phyloP scores from a whole-genome alignment of 208 protist genomes.

The Spongospora subterranea region DNA sequence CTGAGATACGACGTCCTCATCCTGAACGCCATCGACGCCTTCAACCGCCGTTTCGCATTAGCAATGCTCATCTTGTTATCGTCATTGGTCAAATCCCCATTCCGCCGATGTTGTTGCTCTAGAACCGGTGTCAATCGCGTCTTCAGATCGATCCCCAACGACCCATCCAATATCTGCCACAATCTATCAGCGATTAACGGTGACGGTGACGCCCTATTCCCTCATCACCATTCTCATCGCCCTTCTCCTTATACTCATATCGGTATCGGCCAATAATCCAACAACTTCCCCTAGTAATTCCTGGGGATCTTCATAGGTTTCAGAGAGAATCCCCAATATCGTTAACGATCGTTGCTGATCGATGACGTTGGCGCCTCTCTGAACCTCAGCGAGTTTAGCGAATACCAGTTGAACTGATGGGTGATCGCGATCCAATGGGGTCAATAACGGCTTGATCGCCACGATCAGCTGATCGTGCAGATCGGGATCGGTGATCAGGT shows the following conservation, averaged over 20 bases:
- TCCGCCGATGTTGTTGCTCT: not conserved
- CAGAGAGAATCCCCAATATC: not conserved
- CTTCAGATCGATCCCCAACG: not conserved
- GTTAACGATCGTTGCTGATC: slow-evolving; percentile 26
- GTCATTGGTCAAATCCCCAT: not conserved
- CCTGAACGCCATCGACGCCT: not conserved
- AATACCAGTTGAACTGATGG: not conserved
- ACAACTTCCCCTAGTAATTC: not conserved
- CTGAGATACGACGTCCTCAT: not conserved
- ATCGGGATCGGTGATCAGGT: not conserved
- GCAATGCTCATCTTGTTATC: not conserved
- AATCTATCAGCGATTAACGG: not conserved
- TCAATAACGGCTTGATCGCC: not conserved
- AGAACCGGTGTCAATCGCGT: not conserved
- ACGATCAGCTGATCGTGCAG: not conserved
- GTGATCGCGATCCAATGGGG: not conserved
- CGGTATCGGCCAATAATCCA: slow-evolving; percentile 20
- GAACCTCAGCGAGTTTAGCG: not conserved
- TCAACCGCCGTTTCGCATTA: not conserved
- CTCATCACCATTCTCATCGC: not conserved
- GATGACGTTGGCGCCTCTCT: not conserved
- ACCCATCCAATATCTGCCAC: not conserved
- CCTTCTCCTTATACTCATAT: not conserved
- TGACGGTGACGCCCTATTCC: not conserved
- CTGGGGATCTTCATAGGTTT: not conserved